Evolutionary conservation across 2,329 filamentous ascomycete species (phyloP).

Genomic region (Microcyclosporella mali): DNA sequence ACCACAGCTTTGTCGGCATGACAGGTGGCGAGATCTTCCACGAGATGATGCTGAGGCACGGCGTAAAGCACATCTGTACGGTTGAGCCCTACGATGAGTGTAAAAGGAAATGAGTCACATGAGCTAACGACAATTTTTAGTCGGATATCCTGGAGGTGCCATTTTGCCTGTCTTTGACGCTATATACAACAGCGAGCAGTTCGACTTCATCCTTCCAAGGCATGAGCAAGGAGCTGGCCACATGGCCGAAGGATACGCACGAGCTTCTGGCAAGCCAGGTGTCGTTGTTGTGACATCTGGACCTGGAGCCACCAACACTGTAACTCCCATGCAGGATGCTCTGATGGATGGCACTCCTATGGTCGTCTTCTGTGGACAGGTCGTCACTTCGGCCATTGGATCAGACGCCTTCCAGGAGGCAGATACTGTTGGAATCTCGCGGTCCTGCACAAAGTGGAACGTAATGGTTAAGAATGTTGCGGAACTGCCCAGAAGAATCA

Average conservation of each 20-base stretch:
- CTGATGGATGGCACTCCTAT: constrained; percentile 91
- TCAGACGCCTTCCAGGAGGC: constrained; percentile 97
- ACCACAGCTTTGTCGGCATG: constrained; percentile 75
- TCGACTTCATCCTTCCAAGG: constrained; percentile 89
- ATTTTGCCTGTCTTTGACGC: constrained; percentile 98
- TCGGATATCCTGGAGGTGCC: constrained; percentile 80
- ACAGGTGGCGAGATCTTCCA: constrained; percentile 96
- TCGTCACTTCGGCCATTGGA: constrained; percentile 81
- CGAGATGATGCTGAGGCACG: constrained; percentile 95
- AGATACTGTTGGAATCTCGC: constrained; percentile 86
- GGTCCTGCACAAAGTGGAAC: constrained; percentile 98
- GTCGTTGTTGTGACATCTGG: constrained; percentile 96
- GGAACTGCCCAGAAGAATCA: constrained; percentile 87
- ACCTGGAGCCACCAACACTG: constrained; percentile 90
- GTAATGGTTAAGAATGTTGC: constrained; percentile 95
- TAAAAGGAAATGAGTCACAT: constrained; percentile 7
- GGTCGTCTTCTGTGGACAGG: constrained; percentile 94
- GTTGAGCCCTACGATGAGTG: constrained; percentile 24
- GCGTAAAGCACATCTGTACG: constrained; percentile 90
- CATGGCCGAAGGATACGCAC: constrained; percentile 96
- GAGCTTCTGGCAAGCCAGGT: constrained; percentile 86
- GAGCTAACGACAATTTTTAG: constrained; percentile 25
- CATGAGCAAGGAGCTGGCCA: constrained; percentile 98
- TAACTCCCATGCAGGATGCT: constrained; percentile 94
- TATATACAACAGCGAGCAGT: constrained; percentile 96